Evolutionary conservation across 805 yeast species (phyloP), one percentile per base, ranked within the genome.

Genomic region (Torulaspora indica): DNA sequence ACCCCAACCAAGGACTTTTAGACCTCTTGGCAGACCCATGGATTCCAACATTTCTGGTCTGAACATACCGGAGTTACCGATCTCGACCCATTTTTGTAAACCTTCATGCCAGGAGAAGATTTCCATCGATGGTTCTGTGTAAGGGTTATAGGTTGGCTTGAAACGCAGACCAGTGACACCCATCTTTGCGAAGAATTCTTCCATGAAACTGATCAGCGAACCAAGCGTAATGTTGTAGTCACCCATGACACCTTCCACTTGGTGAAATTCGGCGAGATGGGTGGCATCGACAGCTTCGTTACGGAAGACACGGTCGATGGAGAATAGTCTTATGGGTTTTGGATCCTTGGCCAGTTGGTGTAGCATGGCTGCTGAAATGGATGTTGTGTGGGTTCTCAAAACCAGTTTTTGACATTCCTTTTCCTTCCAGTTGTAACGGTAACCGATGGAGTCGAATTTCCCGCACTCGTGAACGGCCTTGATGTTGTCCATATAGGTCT

Each of bases 221-320:
- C 98, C 98, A 58, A 93, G 74, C 5, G 98, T 90, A 57, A 93
- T 73, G 67, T 89, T 83, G 70, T 88, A 91, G 66, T 95, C 98
- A 25, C 98, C 98, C 62, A 93, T 76, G 43, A 93, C 98, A 74
- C 99, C 99, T 73, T 93, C 99, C 51, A 93, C 95, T 73, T 93
- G 99, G 71, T 93, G 98, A 77, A 93, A 93, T 73, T 93, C 99
- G 31, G 98, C 98, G 70, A 93, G 79, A 69, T 93, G 99, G 13
- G 99, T 93, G 42, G 98, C 98, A 67, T 93, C 99, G 41, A 93
- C 99, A 23, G 99, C 98, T 74, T 93, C 99, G 67, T 93, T 93
- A 74, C 99, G 87, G 86, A 93, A 93, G 48, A 93, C 99, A 64
- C 97, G 81, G 69, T 93, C 99, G 60, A 93, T 95, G 38, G 96